Base-by-base conservation (phyloP, 1,284 basidiomycete genomes). In the Boletus albobrunnescens region DNA sequence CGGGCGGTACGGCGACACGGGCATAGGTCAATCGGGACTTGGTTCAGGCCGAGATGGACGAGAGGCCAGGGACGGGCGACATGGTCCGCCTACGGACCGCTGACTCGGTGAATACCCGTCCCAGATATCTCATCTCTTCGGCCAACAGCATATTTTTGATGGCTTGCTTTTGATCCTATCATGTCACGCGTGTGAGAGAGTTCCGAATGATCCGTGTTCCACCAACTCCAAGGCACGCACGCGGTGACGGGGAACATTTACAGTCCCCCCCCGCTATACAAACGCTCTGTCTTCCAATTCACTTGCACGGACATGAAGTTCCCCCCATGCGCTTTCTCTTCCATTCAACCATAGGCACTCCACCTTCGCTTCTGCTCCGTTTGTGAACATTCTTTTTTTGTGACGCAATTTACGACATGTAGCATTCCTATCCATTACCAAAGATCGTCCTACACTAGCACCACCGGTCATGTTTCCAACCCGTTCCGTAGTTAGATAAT, bases 41-140 rank as follows among this genome's bases (percentile, higher is more conserved):
- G 41, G 46, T 36, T 47, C 60, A 23, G 39, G 54, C 44, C 65
- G 67, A 37, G 67, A 67, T 24, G 24, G 31, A 32, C 61, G 63
- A 36, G 64, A 63, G 6, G 12, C 35, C 35, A 56, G 57, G 49
- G 60, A 67, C 17, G 46, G 41, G 36, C 59, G 63, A 28, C 61
- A 63, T 39, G 65, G 55, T 36, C 66, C 59, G 50, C 16, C n/a
- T 42, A 32, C 40, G 26, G 60, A 68, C 19, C 63, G 63, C n/a
- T 67, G 39, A 56, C 36, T 6, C 22, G 37, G 46, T 17, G 14
- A 23, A 28, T 47, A 44, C 6, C 27, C 27, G 13, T 26, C 24
- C 26, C 26, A 27, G 5, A 12, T 27, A 27, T 27, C 27, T 14
- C 30, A 40, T 36, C 31, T 36, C 44, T 41, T 10, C 9, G 6